A percentile compares a stretch with the other conserved stretches of the same genome.
Conservation (phyloP, 2,329 filamentous ascomycete species). For the Aspergillus transmontanensis region DNA sequence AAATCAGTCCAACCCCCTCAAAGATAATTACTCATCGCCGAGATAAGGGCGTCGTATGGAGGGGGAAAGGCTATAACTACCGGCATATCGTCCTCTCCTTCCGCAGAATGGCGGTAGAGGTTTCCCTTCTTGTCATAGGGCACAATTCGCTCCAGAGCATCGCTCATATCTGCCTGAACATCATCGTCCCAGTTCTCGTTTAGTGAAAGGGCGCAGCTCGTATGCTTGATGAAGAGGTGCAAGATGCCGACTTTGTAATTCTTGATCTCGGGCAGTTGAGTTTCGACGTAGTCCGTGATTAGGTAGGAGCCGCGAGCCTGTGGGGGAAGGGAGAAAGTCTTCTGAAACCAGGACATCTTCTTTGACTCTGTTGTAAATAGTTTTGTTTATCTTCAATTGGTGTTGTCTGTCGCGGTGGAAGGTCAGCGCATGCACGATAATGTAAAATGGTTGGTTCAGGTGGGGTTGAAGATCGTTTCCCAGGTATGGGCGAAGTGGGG, state of each 20-base stretch:
- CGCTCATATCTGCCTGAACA: constrained; percentile 91
- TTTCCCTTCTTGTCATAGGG: constrained; percentile 76
- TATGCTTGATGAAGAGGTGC: constrained; percentile 94
- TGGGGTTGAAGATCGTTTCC: neutral
- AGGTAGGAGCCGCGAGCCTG: constrained; percentile 84
- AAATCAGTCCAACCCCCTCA: neutral
- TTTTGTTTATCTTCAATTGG: constrained; percentile 6
- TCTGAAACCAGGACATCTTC: constrained; percentile 75
- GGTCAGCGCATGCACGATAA: too few relatives aligned
- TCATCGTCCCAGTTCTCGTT: constrained; percentile 91
- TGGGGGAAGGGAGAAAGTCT: constrained; percentile 76
- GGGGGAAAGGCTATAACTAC: constrained; percentile 53
- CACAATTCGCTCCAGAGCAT: constrained; percentile 87
- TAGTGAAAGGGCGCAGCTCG: constrained; percentile 82
- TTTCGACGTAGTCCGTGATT: constrained; percentile 74
- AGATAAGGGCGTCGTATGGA: too few relatives aligned
- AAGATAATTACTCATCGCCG: too few relatives aligned
- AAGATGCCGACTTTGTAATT: constrained; percentile 83
- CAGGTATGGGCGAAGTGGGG: neutral
- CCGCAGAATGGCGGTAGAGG: constrained; percentile 83
- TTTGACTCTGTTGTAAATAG: neutral
- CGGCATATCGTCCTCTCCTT: constrained; percentile 93
- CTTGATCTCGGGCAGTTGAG: constrained; percentile 75
- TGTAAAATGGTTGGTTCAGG: neutral
- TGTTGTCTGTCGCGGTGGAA: too few relatives aligned